Evolutionary conservation across 805 yeast genomes (phyloP).

Genomic region (Kazachstania viticola): DNA sequence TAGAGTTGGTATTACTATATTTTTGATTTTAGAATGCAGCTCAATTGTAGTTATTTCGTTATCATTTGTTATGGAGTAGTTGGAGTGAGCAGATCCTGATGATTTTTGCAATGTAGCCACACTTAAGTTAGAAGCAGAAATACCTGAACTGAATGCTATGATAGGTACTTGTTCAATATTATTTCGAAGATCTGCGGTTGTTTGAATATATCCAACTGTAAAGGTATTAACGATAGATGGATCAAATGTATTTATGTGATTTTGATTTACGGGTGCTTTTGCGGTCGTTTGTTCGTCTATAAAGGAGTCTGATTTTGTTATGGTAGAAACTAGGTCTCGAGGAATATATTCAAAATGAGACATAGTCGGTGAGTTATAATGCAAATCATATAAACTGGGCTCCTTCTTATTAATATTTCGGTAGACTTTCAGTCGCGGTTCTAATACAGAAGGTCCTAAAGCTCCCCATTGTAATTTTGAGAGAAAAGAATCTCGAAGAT

Average conservation of each 20-base stretch:
- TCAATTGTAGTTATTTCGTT: conserved; percentile 8
- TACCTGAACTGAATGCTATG: conserved; percentile 15
- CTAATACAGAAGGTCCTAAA: conserved; percentile 9
- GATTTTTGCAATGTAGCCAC: conserved; percentile 4
- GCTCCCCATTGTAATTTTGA: conserved; percentile 11
- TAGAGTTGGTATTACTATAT: conserved; percentile 27
- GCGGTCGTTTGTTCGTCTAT: not conserved
- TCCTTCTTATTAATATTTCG: conserved; percentile 8
- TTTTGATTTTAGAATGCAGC: conserved; percentile 31
- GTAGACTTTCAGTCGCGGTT: conserved; percentile 11
- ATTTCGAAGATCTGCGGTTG: conserved; percentile 13
- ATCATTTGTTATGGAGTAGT: not conserved
- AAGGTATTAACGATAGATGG: conserved; percentile 14
- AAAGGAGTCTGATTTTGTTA: conserved; percentile 2
- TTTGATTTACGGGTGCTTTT: not conserved
- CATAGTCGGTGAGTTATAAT: conserved; percentile 5
- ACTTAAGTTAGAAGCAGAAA: conserved; percentile 9
- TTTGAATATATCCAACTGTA: conserved; percentile 13
- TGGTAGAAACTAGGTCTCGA: conserved; percentile 6
- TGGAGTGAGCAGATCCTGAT: not conserved
- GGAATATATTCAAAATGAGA: conserved; percentile 15
- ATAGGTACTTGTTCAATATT: conserved; percentile 12
- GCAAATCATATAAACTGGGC: conserved; percentile 10
- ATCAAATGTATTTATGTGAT: conserved; percentile 6
- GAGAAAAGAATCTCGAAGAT: conserved; percentile 7